Conservation (phyloP, 2,329 filamentous ascomycete species). For the Acrocalymma vagum region DNA sequence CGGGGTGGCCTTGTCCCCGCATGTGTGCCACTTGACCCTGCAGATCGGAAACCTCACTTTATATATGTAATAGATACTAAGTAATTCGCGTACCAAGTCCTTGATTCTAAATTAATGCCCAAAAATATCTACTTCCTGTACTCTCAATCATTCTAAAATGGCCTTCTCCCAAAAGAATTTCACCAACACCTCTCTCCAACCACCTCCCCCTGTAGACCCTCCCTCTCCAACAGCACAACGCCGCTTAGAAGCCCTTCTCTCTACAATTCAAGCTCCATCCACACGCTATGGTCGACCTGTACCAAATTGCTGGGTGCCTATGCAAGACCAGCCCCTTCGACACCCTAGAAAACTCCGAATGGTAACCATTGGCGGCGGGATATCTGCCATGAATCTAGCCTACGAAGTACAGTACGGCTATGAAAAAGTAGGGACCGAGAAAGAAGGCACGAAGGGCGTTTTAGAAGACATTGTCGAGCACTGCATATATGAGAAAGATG, state of each 20-base stretch:
- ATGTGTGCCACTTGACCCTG: too few relatives aligned
- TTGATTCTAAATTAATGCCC: too few relatives aligned
- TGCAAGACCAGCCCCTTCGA: conserved; percentile 41
- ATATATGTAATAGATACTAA: too few relatives aligned
- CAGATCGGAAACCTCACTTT: too few relatives aligned
- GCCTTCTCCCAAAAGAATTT: too few relatives aligned
- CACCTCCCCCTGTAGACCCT: conserved; percentile 4
- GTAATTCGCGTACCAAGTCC: too few relatives aligned
- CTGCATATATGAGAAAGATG: conserved; percentile 49
- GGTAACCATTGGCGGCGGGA: conserved; percentile 42
- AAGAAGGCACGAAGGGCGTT: too few relatives aligned
- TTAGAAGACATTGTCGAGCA: conserved; percentile 44
- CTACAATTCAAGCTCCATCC: conserved; percentile 17
- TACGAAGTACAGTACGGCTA: conserved; percentile 49
- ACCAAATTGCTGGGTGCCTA: conserved; percentile 36
- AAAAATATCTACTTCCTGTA: too few relatives aligned
- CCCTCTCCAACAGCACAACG: conserved; percentile 7
- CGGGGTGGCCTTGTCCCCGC: too few relatives aligned
- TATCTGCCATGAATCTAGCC: conserved; percentile 49
- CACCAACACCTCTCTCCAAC: not conserved
- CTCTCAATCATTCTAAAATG: too few relatives aligned
- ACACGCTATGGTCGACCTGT: conserved; percentile 33
- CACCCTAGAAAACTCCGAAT: conserved; percentile 29
- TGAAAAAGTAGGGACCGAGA: not conserved
- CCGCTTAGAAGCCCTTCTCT: conserved; percentile 5